Percentiles rank a stretch among this genome's conserved stretches.
Conservation (phyloP, 129 eudicot species). For the Mikania micrantha region DNA sequence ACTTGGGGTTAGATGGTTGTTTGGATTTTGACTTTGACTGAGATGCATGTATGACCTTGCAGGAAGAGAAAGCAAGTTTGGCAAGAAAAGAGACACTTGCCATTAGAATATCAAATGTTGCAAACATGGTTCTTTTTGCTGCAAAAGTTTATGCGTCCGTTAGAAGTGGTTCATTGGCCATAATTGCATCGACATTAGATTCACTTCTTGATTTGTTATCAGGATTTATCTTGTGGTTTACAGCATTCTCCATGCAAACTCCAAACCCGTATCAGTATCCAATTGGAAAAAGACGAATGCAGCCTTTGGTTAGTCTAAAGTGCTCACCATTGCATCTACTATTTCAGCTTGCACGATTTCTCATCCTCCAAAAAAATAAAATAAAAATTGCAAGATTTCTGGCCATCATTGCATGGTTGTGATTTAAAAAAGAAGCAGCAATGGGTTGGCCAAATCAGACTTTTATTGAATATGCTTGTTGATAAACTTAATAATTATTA, state of each 20-base stretch:
- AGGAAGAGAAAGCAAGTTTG: constrained; percentile 64
- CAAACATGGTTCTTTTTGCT: not conserved
- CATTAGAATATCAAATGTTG: constrained; percentile 27
- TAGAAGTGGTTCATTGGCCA: constrained; percentile 76
- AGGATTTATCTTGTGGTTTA: constrained; percentile 81
- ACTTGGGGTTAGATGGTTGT: not conserved
- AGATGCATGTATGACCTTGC: constrained; percentile 13
- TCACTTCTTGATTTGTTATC: constrained; percentile 81
- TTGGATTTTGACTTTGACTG: not conserved
- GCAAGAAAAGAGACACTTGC: constrained; percentile 67
- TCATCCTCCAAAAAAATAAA: not conserved
- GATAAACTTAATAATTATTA: not conserved
- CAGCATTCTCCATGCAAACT: constrained; percentile 78
- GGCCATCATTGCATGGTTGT: not conserved
- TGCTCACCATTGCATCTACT: not conserved
- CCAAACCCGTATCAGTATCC: constrained; percentile 80
- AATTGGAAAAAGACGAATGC: constrained; percentile 82
- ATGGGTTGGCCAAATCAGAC: not conserved
- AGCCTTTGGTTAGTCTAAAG: constrained; percentile 68
- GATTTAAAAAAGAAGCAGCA: not conserved
- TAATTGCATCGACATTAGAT: constrained; percentile 74
- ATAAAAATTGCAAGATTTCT: not conserved
- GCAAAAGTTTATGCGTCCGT: constrained; percentile 83
- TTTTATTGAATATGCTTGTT: not conserved
- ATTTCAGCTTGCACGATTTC: not conserved